These are phyloP conservation scores for Chalaropsis thielavioides DNA, from an alignment of 2,329 filamentous ascomycete species.

Conservation along the genomic window DNA sequence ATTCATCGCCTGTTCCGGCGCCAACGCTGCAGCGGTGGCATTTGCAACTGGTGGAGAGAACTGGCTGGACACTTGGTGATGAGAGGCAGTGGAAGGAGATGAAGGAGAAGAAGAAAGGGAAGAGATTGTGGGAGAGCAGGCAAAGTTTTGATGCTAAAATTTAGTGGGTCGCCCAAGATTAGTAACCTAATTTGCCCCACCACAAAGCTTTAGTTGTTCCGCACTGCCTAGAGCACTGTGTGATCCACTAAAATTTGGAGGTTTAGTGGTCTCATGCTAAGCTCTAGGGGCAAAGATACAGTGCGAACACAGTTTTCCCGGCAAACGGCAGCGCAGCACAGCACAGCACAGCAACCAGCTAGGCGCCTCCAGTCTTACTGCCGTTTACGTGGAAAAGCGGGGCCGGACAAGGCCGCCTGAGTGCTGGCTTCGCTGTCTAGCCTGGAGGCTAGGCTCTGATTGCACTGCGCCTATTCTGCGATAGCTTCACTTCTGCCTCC, in stretches of 20 bases:
- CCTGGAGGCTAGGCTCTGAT: neutral
- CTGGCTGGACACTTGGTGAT: neutral
- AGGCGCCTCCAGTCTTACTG: neutral
- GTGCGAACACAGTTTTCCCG: neutral
- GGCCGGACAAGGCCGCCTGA: neutral
- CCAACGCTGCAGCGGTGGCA: constrained; percentile 17
- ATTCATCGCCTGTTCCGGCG: constrained; percentile 17
- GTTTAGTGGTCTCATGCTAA: neutral
- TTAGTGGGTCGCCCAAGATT: constrained; percentile 14
- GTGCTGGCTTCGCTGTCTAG: neutral
- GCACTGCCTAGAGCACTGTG: neutral
- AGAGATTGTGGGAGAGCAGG: neutral
- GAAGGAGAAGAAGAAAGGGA: constrained; percentile 18
- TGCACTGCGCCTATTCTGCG: neutral
- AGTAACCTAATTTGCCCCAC: constrained; percentile 5
- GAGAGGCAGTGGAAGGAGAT: constrained; percentile 18
- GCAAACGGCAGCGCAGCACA: too few relatives aligned
- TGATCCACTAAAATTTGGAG: neutral
- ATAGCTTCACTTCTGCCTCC: neutral
- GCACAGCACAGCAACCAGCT: neutral
- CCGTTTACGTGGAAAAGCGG: neutral
- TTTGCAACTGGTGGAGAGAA: constrained; percentile 5
- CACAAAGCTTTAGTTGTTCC: neutral
- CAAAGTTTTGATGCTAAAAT: constrained; percentile 16
- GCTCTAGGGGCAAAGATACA: neutral